phyloP scores from a whole-genome alignment of 306 rosid species.

The Dryas alaskensis region DNA sequence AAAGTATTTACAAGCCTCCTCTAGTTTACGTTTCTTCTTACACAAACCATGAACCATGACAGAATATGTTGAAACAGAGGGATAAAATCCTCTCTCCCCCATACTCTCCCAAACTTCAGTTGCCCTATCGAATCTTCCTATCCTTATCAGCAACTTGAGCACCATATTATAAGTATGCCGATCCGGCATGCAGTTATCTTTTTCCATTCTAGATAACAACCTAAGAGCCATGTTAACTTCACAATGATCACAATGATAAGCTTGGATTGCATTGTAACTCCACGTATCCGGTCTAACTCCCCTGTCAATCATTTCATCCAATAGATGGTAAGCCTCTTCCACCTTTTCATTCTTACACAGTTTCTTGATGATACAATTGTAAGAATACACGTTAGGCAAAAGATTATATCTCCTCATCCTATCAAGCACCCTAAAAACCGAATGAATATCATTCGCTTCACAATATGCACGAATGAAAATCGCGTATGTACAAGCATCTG shows the following conservation, averaged over 20 bases:
- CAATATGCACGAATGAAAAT: constrained; percentile 69
- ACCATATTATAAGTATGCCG: constrained; percentile 75
- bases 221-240: constrained; percentile 72
- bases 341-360: constrained; percentile 70
- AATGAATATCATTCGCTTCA: constrained; percentile 59
- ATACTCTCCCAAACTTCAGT: constrained; percentile 75
- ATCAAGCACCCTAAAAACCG: constrained; percentile 65
- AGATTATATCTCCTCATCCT: constrained; percentile 58
- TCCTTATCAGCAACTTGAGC: constrained; percentile 65
- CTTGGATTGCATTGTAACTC: constrained; percentile 81
- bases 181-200: constrained; percentile 54
- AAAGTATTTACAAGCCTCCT: constrained; percentile 81
- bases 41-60: constrained; percentile 82
- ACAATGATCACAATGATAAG: constrained; percentile 77
- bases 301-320: constrained; percentile 74
- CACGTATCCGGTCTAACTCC: constrained; percentile 68
- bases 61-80: constrained; percentile 76
- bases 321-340: constrained; percentile 82
- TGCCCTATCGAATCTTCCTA: constrained; percentile 77
- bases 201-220: constrained; percentile 67
- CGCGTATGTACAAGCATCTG: constrained; percentile 70
- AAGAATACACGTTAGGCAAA: constrained; percentile 65
- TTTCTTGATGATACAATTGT: constrained; percentile 69
- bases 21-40: constrained; percentile 73
- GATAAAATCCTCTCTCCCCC: constrained; percentile 52